A percentile compares a stretch with the other conserved stretches of the same genome.
Evolutionary conservation across 768 basidiomycete genomes (phyloP).

Genomic region (Mrakia blollopis): DNA sequence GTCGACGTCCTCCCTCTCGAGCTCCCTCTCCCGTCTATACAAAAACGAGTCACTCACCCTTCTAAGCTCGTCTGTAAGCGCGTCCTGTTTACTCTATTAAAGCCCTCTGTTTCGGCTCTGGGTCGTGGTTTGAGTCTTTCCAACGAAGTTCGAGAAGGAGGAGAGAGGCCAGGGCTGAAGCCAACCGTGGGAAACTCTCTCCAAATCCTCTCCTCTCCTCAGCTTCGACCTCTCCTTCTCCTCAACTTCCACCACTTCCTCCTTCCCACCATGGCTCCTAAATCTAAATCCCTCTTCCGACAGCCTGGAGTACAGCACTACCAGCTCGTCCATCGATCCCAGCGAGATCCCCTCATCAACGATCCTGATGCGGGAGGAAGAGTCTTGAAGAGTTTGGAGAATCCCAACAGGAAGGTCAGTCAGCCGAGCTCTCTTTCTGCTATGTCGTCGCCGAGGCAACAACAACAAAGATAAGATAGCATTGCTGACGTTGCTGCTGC

Average conservation of each 20-base stretch:
- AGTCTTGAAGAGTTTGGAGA: conserved; percentile 81
- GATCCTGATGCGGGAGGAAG: conserved; percentile 82
- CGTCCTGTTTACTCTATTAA: neutral
- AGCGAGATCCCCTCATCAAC: conserved; percentile 89
- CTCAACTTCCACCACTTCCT: too few relatives aligned
- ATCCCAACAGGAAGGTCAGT: conserved; percentile 54
- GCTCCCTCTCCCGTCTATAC: neutral
- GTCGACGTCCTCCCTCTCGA: too few relatives aligned
- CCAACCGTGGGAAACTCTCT: neutral
- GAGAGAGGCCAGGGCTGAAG: neutral
- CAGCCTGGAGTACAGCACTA: conserved; percentile 87
- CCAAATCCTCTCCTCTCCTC: neutral
- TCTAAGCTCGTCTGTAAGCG: neutral
- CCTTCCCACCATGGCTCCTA: conserved; percentile 23
- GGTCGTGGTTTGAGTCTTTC: neutral
- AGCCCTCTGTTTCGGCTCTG: neutral
- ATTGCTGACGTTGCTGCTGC: neutral
- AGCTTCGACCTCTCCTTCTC: neutral
- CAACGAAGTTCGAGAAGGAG: neutral
- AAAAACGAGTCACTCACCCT: neutral
- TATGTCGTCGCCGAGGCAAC: neutral
- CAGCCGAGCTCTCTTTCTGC: neutral
- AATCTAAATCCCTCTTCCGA: conserved; percentile 66
- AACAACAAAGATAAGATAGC: too few relatives aligned
- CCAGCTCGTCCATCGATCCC: conserved; percentile 93